phyloP scores from a whole-genome alignment of 2,329 filamentous ascomycete genomes.

The Xylaria sp. region DNA sequence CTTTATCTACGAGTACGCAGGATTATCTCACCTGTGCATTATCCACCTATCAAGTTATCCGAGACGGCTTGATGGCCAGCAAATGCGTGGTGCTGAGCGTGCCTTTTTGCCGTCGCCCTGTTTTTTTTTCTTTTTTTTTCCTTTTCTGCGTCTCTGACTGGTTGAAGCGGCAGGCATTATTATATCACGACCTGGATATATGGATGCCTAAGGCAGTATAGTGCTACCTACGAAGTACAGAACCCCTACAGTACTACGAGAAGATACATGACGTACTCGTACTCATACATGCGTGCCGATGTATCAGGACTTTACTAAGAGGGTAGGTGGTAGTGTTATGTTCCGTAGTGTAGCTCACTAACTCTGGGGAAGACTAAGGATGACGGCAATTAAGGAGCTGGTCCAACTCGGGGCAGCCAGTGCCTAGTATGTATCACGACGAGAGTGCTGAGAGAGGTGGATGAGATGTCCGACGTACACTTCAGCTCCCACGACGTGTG shows the following conservation, averaged over 20 bases:
- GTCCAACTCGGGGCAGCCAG: no score
- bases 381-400: background rate
- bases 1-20: no score
- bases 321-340: background rate
- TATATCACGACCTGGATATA: background rate
- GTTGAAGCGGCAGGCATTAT: background rate
- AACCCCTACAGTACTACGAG: background rate
- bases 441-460: background rate
- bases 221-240: background rate
- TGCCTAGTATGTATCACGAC: background rate
- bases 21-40: background rate
- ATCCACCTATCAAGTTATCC: background rate
- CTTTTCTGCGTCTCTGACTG: background rate
- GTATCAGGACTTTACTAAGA: background rate
- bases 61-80: background rate
- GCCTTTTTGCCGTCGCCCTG: background rate
- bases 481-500: no score
- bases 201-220: background rate
- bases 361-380: background rate
- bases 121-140: background rate
- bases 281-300: background rate
- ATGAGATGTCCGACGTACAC: background rate
- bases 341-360: background rate
- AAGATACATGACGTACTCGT: background rate
- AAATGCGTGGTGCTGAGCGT: background rate